Conservation (phyloP, 1,284 basidiomycete species). For the Schizopora paradoxa region DNA sequence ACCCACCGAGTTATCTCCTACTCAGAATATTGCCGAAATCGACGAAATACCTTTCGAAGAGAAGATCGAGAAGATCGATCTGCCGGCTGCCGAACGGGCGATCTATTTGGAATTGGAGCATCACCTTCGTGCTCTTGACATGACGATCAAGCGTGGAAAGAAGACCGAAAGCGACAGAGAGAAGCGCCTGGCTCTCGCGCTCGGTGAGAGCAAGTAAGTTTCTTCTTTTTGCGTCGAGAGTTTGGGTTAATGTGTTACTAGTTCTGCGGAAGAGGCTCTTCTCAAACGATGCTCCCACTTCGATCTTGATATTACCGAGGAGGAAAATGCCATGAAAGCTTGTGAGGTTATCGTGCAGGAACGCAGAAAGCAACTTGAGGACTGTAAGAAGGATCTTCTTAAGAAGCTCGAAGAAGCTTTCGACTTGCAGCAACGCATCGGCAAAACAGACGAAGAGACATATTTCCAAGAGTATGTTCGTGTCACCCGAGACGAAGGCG, state of each 20-base stretch:
- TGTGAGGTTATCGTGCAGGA: constrained; percentile 88
- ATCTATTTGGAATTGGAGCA: constrained; percentile 97
- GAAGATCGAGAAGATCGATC: constrained; percentile 60
- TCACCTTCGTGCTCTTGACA: constrained; percentile 83
- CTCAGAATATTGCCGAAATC: constrained; percentile 91
- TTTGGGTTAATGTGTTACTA: constrained; percentile 26
- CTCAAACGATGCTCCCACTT: constrained; percentile 93
- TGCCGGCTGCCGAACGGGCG: constrained; percentile 91
- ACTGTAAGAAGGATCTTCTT: constrained; percentile 73
- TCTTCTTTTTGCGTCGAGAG: no score
- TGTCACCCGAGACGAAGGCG: constrained; percentile 59
- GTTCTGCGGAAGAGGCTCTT: constrained; percentile 85
- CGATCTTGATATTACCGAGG: constrained; percentile 71
- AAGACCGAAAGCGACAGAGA: constrained; percentile 91
- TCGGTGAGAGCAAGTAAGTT: constrained; percentile 82
- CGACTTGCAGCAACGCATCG: constrained; percentile 60
- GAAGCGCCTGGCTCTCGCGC: constrained; percentile 77
- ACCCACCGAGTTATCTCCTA: constrained; percentile 10
- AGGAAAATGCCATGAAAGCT: constrained; percentile 81
- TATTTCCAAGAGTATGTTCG: constrained; percentile 75
- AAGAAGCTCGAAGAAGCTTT: constrained; percentile 62
- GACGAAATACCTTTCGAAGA: constrained; percentile 86
- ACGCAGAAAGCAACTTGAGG: constrained; percentile 71
- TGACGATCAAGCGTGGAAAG: constrained; percentile 79
- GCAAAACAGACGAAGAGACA: constrained; percentile 60